Evolutionary conservation across 169 alveolate species (phyloP).

Genomic region (Plasmodium fragile): DNA sequence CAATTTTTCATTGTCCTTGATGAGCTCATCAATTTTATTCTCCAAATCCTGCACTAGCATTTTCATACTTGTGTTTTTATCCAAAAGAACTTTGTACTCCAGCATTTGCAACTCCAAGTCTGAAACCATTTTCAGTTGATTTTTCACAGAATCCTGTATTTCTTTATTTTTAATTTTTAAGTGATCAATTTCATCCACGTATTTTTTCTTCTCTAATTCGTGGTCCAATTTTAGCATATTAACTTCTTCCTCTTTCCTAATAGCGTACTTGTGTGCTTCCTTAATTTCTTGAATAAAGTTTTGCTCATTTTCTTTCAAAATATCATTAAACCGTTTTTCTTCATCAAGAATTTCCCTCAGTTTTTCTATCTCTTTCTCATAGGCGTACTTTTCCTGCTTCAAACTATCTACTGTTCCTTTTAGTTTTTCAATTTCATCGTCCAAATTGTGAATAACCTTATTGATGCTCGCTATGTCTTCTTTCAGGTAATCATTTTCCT

Average conservation of each 20-base stretch:
- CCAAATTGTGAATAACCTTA: slow-evolving; percentile 52
- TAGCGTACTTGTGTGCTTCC: slow-evolving; percentile 76
- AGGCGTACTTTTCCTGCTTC: slow-evolving; percentile 44
- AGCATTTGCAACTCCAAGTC: slow-evolving; percentile 69
- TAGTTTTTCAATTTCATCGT: slow-evolving; percentile 48
- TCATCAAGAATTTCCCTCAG: slow-evolving; percentile 69
- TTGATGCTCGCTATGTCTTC: slow-evolving; percentile 40
- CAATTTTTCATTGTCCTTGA: slow-evolving; percentile 74
- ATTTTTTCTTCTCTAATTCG: slow-evolving; percentile 48
- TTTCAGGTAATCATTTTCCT: slow-evolving; percentile 63
- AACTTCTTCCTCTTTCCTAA: slow-evolving; percentile 59
- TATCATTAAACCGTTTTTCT: slow-evolving; percentile 63
- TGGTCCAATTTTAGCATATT: slow-evolving; percentile 10
- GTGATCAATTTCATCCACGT: slow-evolving; percentile 69
- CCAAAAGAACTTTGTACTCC: slow-evolving; percentile 71
- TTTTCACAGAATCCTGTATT: slow-evolving; percentile 58
- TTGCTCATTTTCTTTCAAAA: slow-evolving; percentile 71
- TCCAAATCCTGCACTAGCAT: slow-evolving; percentile 73
- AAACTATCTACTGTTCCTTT: slow-evolving; percentile 25
- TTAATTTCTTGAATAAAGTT: slow-evolving; percentile 73
- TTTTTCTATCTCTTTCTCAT: slow-evolving; percentile 69
- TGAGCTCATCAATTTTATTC: slow-evolving; percentile 67
- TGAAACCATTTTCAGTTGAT: slow-evolving; percentile 36
- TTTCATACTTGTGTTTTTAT: slow-evolving; percentile 77
- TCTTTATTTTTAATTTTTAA: slow-evolving; percentile 58